These are phyloP conservation scores for Drechslera avenae DNA, from an alignment of 2,329 filamentous ascomycete species.

Conservation along the genomic window DNA sequence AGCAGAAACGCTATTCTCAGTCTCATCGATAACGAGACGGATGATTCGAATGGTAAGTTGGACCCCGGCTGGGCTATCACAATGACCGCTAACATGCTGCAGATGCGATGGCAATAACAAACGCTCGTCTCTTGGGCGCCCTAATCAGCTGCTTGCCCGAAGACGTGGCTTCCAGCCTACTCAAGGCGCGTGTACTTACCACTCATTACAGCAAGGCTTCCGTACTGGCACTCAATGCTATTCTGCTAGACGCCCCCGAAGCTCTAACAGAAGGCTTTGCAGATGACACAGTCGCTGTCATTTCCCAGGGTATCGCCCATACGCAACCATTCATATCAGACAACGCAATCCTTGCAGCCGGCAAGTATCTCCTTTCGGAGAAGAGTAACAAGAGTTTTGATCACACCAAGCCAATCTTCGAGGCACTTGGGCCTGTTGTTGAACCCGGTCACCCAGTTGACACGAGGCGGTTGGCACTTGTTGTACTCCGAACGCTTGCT, in stretches of 20 bases:
- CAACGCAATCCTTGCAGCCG: conserved; percentile 85
- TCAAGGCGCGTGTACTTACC: conserved; percentile 77
- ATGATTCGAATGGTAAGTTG: conserved; percentile 68
- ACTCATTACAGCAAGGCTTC: conserved; percentile 77
- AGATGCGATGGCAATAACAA: conserved; percentile 80
- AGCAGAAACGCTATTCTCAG: conserved; percentile 84
- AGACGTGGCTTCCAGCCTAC: conserved; percentile 66
- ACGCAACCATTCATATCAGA: conserved; percentile 79
- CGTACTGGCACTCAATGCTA: conserved; percentile 84
- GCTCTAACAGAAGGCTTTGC: conserved; percentile 70
- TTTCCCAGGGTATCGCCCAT: conserved; percentile 78
- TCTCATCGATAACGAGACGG: conserved; percentile 83
- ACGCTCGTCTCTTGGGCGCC: conserved; percentile 86
- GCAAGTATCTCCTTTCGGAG: conserved; percentile 81
- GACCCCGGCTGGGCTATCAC: not conserved
- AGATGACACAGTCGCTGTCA: conserved; percentile 75
- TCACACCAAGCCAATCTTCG: conserved; percentile 77
- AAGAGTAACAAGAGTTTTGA: conserved; percentile 72
- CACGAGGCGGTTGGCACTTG: conserved; percentile 82
- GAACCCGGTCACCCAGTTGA: conserved; percentile 79
- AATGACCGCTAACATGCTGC: conserved; percentile 13
- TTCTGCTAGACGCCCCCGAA: conserved; percentile 78
- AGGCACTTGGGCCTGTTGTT: conserved; percentile 75
- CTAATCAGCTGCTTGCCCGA: conserved; percentile 83
- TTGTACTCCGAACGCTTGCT: conserved; percentile 83